These are phyloP conservation scores for Fusarium decemcellulare DNA, from an alignment of 2,329 filamentous ascomycete species.

Conservation along the genomic window DNA sequence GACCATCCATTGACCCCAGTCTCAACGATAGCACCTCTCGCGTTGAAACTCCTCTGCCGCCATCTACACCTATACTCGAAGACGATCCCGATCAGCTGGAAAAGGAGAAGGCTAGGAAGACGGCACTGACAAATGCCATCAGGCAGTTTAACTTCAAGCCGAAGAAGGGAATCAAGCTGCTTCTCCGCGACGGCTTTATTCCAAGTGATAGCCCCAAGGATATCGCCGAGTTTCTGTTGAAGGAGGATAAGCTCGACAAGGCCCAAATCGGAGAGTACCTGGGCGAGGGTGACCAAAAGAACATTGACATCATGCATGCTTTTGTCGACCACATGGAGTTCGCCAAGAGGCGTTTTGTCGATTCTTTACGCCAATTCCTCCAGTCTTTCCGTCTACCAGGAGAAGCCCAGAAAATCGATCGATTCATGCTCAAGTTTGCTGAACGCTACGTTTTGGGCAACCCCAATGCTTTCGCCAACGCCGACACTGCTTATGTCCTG, in stretches of 20 bases:
- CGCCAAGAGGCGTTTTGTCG: slow-evolving; percentile 89
- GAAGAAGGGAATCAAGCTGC: slow-evolving; percentile 88
- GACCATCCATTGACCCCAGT: slow-evolving; percentile 79
- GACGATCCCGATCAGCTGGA: slow-evolving; percentile 97
- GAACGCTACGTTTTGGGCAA: slow-evolving; percentile 96
- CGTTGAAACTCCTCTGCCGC: slow-evolving; percentile 69
- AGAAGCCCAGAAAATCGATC: slow-evolving; percentile 98
- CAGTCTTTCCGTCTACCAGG: slow-evolving; percentile 96
- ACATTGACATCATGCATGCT: slow-evolving; percentile 98
- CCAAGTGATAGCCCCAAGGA: slow-evolving; percentile 82
- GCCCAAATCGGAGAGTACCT: slow-evolving; percentile 93
- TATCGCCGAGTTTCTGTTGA: slow-evolving; percentile 86
- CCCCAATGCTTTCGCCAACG: slow-evolving; percentile 97
- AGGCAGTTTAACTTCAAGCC: slow-evolving; percentile 98
- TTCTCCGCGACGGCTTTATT: slow-evolving; percentile 91
- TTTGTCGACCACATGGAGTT: slow-evolving; percentile 99
- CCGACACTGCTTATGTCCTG: slow-evolving; percentile 96
- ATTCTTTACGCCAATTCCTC: slow-evolving; percentile 90
- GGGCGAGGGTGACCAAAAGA: slow-evolving; percentile 92
- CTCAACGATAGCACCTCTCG: slow-evolving; percentile 72
- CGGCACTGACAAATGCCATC: slow-evolving; percentile 89
- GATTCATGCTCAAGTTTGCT: slow-evolving; percentile 99
- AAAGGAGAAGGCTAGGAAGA: slow-evolving; percentile 94
- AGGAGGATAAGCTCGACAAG: slow-evolving; percentile 90
- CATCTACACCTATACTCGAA: slow-evolving; percentile 79